Percentiles rank a stretch among this genome's conserved stretches.
Evolutionary conservation across 73 alveolate species (phyloP).

Genomic region (Paramecium caudatum): DNA sequence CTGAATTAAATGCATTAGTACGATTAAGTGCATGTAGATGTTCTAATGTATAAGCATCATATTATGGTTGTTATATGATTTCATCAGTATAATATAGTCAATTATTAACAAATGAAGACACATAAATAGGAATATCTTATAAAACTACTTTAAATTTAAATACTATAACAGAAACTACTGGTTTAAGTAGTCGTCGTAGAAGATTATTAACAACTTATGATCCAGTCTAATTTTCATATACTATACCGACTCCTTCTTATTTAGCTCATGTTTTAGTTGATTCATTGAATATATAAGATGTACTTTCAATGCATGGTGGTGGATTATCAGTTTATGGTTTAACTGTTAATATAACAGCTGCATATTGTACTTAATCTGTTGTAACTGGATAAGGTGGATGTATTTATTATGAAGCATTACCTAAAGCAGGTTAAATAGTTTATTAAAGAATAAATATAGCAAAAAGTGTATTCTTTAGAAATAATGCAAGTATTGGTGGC

Average conservation of each 20-base stretch:
- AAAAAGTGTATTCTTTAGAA: slow-evolving; percentile 47
- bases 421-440: slow-evolving; percentile 8
- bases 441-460: background rate
- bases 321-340: slow-evolving; percentile 46
- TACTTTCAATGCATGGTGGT: slow-evolving; percentile 53
- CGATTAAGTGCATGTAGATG: slow-evolving; percentile 15
- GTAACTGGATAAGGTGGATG: slow-evolving; percentile 61
- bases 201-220: background rate
- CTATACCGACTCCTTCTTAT: slow-evolving; percentile 30
- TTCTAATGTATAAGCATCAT: background rate
- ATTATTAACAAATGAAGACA: background rate
- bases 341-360: slow-evolving; percentile 34
- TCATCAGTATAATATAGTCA: background rate
- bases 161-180: background rate
- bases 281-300: slow-evolving; percentile 39
- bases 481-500: slow-evolving; percentile 77
- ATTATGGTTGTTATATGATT: slow-evolving; percentile 38
- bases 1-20: background rate
- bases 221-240: background rate
- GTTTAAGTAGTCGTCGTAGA: slow-evolving; percentile 2
- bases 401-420: slow-evolving; percentile 22
- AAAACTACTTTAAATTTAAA: background rate
- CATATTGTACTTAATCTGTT: background rate
- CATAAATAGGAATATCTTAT: background rate
- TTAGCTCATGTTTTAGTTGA: slow-evolving; percentile 45